Evolutionary conservation across 208 protist species (phyloP), one percentile per base, ranked within the genome.

Genomic region (Wallacemonas sp.): DNA sequence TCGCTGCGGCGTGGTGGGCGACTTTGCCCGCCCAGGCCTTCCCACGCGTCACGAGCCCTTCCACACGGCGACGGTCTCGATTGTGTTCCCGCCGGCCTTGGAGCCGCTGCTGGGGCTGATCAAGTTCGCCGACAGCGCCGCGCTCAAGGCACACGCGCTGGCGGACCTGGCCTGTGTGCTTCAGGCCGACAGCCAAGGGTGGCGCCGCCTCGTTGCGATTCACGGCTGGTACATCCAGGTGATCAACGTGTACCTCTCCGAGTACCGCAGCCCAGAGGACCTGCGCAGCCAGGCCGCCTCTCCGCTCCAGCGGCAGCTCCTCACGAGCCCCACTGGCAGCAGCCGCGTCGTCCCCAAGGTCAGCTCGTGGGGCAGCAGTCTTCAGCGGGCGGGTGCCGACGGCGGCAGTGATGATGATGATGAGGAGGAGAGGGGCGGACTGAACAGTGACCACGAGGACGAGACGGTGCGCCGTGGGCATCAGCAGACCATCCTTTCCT

Each of bases 191-290:
- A 25, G 76, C 18, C 65, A 80, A 42, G 82, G 84, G 29, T 89
- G 86, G 82, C 82, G 78, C 45, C 69, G 74, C 8, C 52, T 96
- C 8, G 67, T 90, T 28, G 73, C 74, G 0, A 67, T 92, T 18
- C 74, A 68, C 5, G 84, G 81, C 8, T 95, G 90, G 87, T 91
- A 92, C 66, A 75, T 77, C 23, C 76, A 74, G 36, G 39, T 94
- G 25, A 65, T 78, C 3, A 70, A 84, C 28, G 64, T 92, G 20
- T 94, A 84, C 52, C 65, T 75, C 29, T 77, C 71, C 16, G 75
- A 86, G 41, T 75, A 71, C 23, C 65, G 68, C 31, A 46, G 33
- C 5, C 25, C 16, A 0, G 57, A 73, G 25, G 57, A 44, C 16
- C 38, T 52, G 4, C 33, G 33, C 0, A 44, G 20, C 18, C 28